Evolutionary conservation across 805 yeast species (phyloP), one percentile per base, ranked within the genome.

Genomic region (Metschnikowia aberdeeniae): DNA sequence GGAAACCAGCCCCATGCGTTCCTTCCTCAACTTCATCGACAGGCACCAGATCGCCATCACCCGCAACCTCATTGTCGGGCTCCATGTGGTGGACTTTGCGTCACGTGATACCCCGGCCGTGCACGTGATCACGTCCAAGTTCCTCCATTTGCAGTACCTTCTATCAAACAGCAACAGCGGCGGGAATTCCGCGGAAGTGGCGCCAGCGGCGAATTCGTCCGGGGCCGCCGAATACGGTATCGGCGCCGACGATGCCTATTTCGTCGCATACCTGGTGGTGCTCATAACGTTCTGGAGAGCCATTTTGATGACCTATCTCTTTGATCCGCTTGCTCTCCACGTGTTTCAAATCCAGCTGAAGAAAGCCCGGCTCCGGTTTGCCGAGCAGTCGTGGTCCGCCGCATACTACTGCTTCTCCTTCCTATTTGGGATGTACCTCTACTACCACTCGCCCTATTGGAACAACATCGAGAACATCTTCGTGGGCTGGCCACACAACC

Each of bases 321-420:
- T 85, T 40, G 71, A 67, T 43, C 89, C 90, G 14, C 56, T 81
- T 39, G 88, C 88, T 2, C 53, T 52, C 7, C 46, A 42, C 38
- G 45, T 43, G 7, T 60, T 69, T 38, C 68, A 76, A 20, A 79
- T 86, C 40, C 62, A 62, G 33, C 64, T 73, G 2, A 62, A 60
- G 12, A 82, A 80, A 55, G 77, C 84, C 0, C 68, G 72, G 19
- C 77, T 77, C 45, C 75, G 96, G 46, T 89, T 86, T 59, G 85
- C 88, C 45, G 97, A 89, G 64, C 97, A 89, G 69, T 82, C 88
- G 41, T 89, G 96, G 96, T 70, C 78, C 29, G 61, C 79, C 13
- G 56, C 78, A 6, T 86, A 85, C 61, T 86, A 80, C 67, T 53
- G 75, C 6, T 53, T 66, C 9, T 76, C 86, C 8, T 81, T 82